phyloP scores from a whole-genome alignment of 805 yeast species.

The Jamesozyma piceae region DNA sequence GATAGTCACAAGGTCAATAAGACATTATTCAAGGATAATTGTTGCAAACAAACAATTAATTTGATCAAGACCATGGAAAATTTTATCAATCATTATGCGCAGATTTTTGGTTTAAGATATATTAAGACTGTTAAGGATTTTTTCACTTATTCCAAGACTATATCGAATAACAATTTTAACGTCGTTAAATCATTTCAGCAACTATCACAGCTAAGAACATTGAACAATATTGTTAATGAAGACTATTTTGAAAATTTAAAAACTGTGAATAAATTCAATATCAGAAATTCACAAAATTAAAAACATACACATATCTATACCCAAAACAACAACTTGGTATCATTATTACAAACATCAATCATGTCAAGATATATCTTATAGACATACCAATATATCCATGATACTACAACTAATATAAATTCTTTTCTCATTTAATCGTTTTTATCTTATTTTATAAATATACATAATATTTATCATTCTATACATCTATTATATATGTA shows the following conservation, averaged over 20 bases:
- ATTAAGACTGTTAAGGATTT: slow-evolving; percentile 13
- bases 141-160: background rate
- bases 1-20: background rate
- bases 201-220: background rate
- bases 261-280: background rate
- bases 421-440: too few species aligned
- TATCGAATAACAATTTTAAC: background rate
- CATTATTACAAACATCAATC: background rate
- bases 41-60: slow-evolving; percentile 7
- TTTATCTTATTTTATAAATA: too few species aligned
- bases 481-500: too few species aligned
- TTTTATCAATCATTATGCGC: slow-evolving; percentile 17
- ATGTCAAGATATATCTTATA: background rate
- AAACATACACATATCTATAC: too few species aligned
- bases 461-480: too few species aligned
- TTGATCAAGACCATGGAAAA: slow-evolving; percentile 13
- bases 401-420: too few species aligned
- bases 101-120: slow-evolving; percentile 17
- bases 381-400: background rate
- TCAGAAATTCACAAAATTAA: background rate
- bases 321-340: too few species aligned
- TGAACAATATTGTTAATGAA: background rate
- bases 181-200: background rate
- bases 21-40: background rate
- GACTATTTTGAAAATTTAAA: slow-evolving; percentile 1